Evolutionary conservation across 495 filamentous ascomycete species (phyloP), one percentile per base, ranked within the genome.

Genomic region (Aspergillus asperescens): DNA sequence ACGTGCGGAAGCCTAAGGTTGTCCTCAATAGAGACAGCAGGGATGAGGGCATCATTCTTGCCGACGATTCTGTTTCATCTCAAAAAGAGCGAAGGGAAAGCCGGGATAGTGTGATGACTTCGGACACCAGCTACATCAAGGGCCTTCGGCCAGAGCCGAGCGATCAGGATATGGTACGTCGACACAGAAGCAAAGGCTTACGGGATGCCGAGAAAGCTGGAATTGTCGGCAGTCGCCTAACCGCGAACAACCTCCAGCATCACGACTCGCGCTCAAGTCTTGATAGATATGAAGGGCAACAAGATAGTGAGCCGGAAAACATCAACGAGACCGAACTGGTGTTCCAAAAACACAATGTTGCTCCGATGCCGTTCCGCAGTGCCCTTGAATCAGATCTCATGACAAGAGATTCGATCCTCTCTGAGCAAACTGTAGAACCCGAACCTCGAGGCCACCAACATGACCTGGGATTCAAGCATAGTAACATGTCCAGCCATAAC

Each of bases 371-470:
- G 2, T 77, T 94, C 62, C 82, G 82, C 63, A 94, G 90, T 65
- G 88, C 88, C 37, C 79, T 94, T 23, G 80, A 87, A 25, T 94
- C 90, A 0, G 90, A 95, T 22, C 64, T 96, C 12, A 39, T 54
- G 42, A 97, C 93, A 3, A 79, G 93, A 62, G 84, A 86, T 29
- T 97, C 94, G 0, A 87, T 98, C 50, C 74, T 95, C 9, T 91
- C 93, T 5, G 85, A 88, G 31, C 81, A 86, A 20, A 90, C 88
- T 0, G 87, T 85, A 56, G 68, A 85, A 55, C 81, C 88, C 46
- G 57, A 56, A 54, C 29, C 56, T 62, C 19, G 79, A 44, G 68
- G 75, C 41, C 61, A 74, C 7, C 74, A 76, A 41, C 67, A 76
- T 34, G 74, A 76, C 20, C 60, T 82, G 9, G 69, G 70, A 1